Percentiles rank a stretch among this genome's conserved stretches.
Evolutionary conservation across 1,139 yeast species (phyloP).

Genomic region (Casaregolazyma suthepensis): DNA sequence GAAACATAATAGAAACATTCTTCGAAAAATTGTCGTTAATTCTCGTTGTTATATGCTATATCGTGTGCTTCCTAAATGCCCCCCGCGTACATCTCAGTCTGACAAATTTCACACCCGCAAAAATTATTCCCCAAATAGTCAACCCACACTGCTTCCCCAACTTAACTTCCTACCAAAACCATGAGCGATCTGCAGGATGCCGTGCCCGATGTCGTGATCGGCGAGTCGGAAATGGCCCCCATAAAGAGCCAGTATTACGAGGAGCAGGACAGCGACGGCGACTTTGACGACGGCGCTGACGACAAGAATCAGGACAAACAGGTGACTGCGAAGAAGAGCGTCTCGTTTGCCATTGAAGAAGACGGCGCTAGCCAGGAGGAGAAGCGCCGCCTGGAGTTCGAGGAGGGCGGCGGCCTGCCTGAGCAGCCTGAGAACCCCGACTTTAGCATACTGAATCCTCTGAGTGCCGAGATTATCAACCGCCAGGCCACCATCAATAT

Average conservation of each 20-base stretch:
- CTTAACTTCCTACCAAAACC: conserved; percentile 3
- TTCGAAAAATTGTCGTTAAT: background rate
- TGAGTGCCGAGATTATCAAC: conserved; percentile 90
- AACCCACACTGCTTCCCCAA: background rate
- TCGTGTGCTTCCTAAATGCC: background rate
- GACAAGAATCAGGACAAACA: conserved; percentile 38
- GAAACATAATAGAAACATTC: background rate
- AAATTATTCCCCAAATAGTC: conserved; percentile 1
- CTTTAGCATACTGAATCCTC: conserved; percentile 68
- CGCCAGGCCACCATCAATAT: conserved; percentile 99
- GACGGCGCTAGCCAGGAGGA: conserved; percentile 52
- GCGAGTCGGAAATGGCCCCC: conserved; percentile 46
- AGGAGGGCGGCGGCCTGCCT: conserved; percentile 97
- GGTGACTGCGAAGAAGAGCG: conserved; percentile 56
- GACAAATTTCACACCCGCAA: conserved; percentile 4
- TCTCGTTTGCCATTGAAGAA: conserved; percentile 66
- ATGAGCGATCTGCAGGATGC: conserved; percentile 69
- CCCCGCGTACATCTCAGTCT: conserved; percentile 6
- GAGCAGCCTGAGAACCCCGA: conserved; percentile 92
- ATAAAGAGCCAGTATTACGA: conserved; percentile 34
- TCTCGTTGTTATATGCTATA: background rate
- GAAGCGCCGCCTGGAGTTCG: conserved; percentile 56
- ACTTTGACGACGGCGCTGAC: conserved; percentile 38
- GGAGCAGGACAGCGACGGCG: conserved; percentile 48
- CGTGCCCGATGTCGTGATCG: conserved; percentile 79